phyloP scores from a whole-genome alignment of 164 flowering plant genomes.

The Protea cynaroides region DNA sequence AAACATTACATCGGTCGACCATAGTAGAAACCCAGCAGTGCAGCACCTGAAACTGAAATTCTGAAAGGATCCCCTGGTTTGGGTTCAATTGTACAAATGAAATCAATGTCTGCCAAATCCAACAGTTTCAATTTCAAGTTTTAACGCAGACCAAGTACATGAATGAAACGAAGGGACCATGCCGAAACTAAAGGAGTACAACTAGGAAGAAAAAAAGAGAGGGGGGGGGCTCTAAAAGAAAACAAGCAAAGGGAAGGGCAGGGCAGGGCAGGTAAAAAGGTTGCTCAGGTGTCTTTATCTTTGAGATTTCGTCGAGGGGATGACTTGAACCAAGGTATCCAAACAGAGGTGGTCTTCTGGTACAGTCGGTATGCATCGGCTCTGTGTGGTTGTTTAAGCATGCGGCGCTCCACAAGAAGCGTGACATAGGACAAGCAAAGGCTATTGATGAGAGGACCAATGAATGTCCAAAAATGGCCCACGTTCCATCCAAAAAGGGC shows the following conservation, averaged over 20 bases:
- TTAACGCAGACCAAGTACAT: neutral
- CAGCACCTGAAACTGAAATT: too few relatives aligned
- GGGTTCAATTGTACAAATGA: neutral
- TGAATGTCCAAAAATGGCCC: conserved; percentile 68
- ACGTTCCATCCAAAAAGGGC: conserved; percentile 70
- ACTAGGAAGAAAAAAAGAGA: conserved; percentile 1
- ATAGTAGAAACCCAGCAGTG: too few relatives aligned
- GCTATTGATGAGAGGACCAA: conserved; percentile 66
- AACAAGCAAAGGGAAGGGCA: too few relatives aligned
- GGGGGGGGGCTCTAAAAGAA: neutral
- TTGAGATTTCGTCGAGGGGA: conserved; percentile 25
- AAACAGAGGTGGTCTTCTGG: conserved; percentile 86
- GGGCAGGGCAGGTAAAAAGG: neutral
- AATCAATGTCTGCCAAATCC: neutral
- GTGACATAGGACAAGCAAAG: conserved; percentile 81
- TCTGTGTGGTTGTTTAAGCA: conserved; percentile 63
- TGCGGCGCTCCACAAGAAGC: conserved; percentile 69
- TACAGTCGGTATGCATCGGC: conserved; percentile 66
- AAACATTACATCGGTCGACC: too few relatives aligned
- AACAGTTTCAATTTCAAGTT: too few relatives aligned
- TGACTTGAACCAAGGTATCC: conserved; percentile 91
- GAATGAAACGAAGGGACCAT: neutral
- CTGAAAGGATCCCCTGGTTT: too few relatives aligned
- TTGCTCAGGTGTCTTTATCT: conserved; percentile 39
- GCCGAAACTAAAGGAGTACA: conserved; percentile 2